A percentile compares a stretch with the other conserved stretches of the same genome.
These are phyloP conservation scores for Tephrocybe sp. DNA, from an alignment of 768 basidiomycete genomes.

Conservation along the genomic window DNA sequence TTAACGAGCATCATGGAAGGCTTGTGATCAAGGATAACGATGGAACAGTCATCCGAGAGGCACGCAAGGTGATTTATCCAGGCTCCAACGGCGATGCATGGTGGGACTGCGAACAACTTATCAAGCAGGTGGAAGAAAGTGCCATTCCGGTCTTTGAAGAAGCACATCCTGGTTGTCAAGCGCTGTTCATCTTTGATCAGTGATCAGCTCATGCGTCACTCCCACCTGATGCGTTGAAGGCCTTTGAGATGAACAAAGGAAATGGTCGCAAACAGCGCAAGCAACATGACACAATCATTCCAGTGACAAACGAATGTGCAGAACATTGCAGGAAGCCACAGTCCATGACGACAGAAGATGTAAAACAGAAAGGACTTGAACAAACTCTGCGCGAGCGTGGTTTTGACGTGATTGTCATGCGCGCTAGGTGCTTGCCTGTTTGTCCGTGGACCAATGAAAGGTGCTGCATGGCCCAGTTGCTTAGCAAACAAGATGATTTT, in stretches of 20 bases:
- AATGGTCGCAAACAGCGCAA: conserved; percentile 34
- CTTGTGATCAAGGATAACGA: conserved; percentile 24
- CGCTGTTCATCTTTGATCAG: conserved; percentile 32
- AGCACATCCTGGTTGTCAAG: conserved; percentile 27
- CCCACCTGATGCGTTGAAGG: conserved; percentile 35
- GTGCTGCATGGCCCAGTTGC: no score
- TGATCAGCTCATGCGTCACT: conserved; percentile 39
- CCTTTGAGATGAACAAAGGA: conserved; percentile 39
- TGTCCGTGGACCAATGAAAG: conserved; percentile 21
- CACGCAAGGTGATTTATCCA: conserved; percentile 28
- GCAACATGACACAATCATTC: conserved; percentile 36
- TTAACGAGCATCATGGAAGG: conserved; percentile 34
- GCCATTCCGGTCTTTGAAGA: conserved; percentile 32
- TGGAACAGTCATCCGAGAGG: conserved; percentile 23
- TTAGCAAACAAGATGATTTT: no score
- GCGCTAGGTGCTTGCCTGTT: conserved; percentile 34
- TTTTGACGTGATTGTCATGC: conserved; percentile 31
- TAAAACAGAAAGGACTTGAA: conserved; percentile 32
- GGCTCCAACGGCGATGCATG: conserved; percentile 28
- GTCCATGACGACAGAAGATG: conserved; percentile 33
- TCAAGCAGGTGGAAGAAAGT: conserved; percentile 25
- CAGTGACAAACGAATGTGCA: conserved; percentile 31
- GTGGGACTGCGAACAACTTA: conserved; percentile 32
- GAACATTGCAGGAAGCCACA: no score
- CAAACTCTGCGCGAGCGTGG: conserved; percentile 34